A percentile compares a stretch with the other conserved stretches of the same genome.
phyloP scores from a whole-genome alignment of 805 yeast genomes.

The Myxozyma lipomycoides region DNA sequence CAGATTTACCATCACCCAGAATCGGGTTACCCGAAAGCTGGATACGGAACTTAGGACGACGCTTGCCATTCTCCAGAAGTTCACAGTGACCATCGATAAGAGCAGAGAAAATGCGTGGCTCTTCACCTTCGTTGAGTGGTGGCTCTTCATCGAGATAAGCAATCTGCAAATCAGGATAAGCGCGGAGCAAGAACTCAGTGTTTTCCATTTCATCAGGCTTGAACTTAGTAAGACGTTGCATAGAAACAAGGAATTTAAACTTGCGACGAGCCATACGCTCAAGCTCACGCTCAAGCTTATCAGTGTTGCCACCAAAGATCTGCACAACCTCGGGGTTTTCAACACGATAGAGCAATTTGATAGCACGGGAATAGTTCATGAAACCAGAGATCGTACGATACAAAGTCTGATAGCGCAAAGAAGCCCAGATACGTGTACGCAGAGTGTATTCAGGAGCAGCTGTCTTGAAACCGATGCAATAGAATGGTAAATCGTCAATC shows the following conservation, averaged over 20 bases:
- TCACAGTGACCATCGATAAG: slow-evolving; percentile 59
- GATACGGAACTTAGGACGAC: slow-evolving; percentile 62
- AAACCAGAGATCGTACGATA: slow-evolving; percentile 97
- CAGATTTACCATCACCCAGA: slow-evolving; percentile 93
- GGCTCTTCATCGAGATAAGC: slow-evolving; percentile 95
- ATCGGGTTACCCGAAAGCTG: slow-evolving; percentile 90
- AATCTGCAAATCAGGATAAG: slow-evolving; percentile 70
- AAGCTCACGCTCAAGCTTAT: slow-evolving; percentile 89
- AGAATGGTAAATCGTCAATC: slow-evolving; percentile 88
- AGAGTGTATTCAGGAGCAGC: slow-evolving; percentile 96
- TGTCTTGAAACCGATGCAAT: slow-evolving; percentile 94
- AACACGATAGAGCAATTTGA: slow-evolving; percentile 86
- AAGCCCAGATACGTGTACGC: slow-evolving; percentile 98
- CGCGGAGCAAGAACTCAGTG: slow-evolving; percentile 59
- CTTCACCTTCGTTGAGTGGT: slow-evolving; percentile 43
- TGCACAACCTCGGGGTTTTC: slow-evolving; percentile 94
- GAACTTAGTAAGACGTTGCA: slow-evolving; percentile 78
- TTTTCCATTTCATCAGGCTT: slow-evolving; percentile 61
- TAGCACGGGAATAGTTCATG: slow-evolving; percentile 97
- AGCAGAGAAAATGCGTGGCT: slow-evolving; percentile 59
- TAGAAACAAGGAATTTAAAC: slow-evolving; percentile 74
- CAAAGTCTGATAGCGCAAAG: slow-evolving; percentile 91
- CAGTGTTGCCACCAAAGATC: slow-evolving; percentile 98
- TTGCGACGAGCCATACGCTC: slow-evolving; percentile 79
- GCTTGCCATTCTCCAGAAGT: slow-evolving; percentile 53